Conservation (phyloP, 2,329 filamentous ascomycete genomes). For the Monilinia vaccinii-corymbosi region DNA sequence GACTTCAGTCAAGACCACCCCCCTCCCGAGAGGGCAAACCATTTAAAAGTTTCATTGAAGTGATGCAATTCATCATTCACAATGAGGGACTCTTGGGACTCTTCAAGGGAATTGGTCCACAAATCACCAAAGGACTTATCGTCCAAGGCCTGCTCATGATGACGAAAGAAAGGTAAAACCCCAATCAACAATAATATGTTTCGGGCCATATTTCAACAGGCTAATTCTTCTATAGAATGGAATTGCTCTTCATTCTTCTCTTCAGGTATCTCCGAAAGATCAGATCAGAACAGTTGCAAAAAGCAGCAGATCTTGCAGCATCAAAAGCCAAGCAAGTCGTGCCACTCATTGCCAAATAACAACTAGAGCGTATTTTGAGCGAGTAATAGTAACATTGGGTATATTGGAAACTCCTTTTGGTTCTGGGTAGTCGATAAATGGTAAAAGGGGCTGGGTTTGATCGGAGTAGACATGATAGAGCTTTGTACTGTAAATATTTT, state of each 20-base stretch:
- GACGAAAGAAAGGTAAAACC: slow-evolving; percentile 81
- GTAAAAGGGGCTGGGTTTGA: background rate
- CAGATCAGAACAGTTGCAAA: slow-evolving; percentile 59
- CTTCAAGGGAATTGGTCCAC: slow-evolving; percentile 94
- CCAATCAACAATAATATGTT: background rate
- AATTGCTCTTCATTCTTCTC: slow-evolving; percentile 77
- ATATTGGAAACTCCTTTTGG: background rate
- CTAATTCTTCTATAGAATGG: slow-evolving; percentile 50
- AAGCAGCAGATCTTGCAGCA: slow-evolving; percentile 54
- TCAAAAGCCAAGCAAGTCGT: slow-evolving; percentile 41
- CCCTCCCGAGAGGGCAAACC: slow-evolving; percentile 76
- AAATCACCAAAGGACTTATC: slow-evolving; percentile 83
- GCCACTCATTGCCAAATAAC: slow-evolving; percentile 25
- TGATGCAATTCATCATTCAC: slow-evolving; percentile 88
- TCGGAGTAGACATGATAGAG: background rate
- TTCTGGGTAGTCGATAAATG: background rate
- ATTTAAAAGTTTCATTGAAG: slow-evolving; percentile 87
- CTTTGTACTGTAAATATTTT: slow-evolving; percentile 7
- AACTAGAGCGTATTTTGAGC: background rate
- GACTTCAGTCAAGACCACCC: slow-evolving; percentile 87
- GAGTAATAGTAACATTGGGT: slow-evolving; percentile 8
- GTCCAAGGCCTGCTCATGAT: slow-evolving; percentile 98
- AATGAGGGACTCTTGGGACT: slow-evolving; percentile 77
- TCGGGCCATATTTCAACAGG: background rate
- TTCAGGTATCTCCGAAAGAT: slow-evolving; percentile 72